Evolutionary conservation across 768 basidiomycete genomes (phyloP), one percentile per base, ranked within the genome.

Genomic region (Boletus sp.): DNA sequence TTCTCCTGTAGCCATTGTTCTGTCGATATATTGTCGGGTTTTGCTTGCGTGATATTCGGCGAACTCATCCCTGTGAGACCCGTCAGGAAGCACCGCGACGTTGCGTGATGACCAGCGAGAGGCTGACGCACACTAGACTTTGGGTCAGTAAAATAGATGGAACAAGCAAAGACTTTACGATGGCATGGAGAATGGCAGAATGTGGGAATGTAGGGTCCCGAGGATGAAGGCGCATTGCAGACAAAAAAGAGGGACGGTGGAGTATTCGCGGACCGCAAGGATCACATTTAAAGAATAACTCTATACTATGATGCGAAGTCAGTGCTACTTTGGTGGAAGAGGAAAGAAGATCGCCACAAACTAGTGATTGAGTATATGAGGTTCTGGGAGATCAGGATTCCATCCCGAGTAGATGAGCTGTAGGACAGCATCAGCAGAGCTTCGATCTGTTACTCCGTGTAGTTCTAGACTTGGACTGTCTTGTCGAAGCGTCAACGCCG

Each of bases 151-250:
- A 34, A 34, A 50, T 41, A 42, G 42, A 57, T 17, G 29, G 25
- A 48, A 41, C 14, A 47, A 47, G 38, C 13, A 51, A 50, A 23
- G 14, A 19, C 71, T 76, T 71, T 74, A 89, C 89, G 58, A 97
- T 96, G 59, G 93, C 93, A 70, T 97, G 94, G 34, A 97, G 75
- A 53, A 97, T 82, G 3, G 92, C 88, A 4, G 89, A 83, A 74
- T 95, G 92, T 32, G 94, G 94, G 65, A 96, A 97, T 38, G 82
- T 81, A 8, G 85, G 82, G 66, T 93, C 88, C 53, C 82, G 79
- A 4, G 94, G 92, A 47, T 90, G 83, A 42, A 93, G 74, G 59
- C 81, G 82, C 80, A 96, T 80, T 4, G 90, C 86, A 15, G 88
- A 79, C 25, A 93, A 71, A 69, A 97, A 90, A 9, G 88, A 85